Conservation (phyloP, 2,329 filamentous ascomycete genomes). For the Colletotrichum lindemuthianum region DNA sequence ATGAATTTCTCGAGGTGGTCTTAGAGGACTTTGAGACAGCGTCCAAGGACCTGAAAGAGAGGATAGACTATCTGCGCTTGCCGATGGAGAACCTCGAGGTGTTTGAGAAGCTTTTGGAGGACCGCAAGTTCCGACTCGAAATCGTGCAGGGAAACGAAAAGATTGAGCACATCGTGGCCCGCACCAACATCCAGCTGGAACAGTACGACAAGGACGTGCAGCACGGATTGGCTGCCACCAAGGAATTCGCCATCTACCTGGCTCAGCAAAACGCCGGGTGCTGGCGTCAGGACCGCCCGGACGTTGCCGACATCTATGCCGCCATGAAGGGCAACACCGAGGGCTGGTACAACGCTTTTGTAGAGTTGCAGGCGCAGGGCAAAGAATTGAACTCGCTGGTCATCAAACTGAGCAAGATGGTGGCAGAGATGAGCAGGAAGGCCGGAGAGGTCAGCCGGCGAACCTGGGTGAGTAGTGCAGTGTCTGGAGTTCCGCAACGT, state of each 20-base stretch:
- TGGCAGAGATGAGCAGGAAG: constrained; percentile 86
- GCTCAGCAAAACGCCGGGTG: constrained; percentile 69
- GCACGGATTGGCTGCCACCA: constrained; percentile 79
- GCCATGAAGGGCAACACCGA: constrained; percentile 95
- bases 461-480: constrained; percentile 68
- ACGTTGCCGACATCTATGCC: constrained; percentile 77
- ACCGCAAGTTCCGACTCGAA: constrained; percentile 81
- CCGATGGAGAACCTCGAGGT: constrained; percentile 84
- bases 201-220: constrained; percentile 82
- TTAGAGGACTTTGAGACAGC: constrained; percentile 86
- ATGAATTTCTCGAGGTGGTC: constrained; percentile 87
- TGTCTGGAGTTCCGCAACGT: neutral
- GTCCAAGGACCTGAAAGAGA: constrained; percentile 79
- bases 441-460: constrained; percentile 85
- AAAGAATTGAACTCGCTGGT: constrained; percentile 76
- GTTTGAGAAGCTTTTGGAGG: constrained; percentile 89
- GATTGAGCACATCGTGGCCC: constrained; percentile 88
- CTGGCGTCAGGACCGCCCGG: constrained; percentile 69
- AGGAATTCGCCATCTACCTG: constrained; percentile 81
- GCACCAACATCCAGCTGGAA: constrained; percentile 79
- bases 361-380: constrained; percentile 78
- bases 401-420: constrained; percentile 77
- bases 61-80: constrained; percentile 81
- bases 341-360: constrained; percentile 86
- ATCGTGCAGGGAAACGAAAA: constrained; percentile 89